Evolutionary conservation across 73 alveolate genomes (phyloP).

Genomic region (Paramecium caudatum): DNA sequence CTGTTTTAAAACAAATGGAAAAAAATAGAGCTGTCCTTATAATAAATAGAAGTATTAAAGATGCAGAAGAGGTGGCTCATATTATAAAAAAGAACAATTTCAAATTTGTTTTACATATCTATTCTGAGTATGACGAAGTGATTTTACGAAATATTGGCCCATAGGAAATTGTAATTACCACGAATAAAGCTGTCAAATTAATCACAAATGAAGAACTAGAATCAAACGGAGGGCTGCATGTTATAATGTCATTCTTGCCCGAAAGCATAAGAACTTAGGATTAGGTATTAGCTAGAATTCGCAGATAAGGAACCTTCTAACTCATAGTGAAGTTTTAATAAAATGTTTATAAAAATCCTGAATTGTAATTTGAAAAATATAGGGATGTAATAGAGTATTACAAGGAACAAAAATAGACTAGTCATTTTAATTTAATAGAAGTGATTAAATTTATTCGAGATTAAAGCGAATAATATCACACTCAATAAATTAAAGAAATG

Average conservation of each 20-base stretch:
- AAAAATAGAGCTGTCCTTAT: constrained; percentile 12
- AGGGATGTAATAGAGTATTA: background rate
- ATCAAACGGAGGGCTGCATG: constrained; percentile 9
- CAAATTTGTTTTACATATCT: background rate
- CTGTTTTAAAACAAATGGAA: background rate
- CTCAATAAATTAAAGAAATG: background rate
- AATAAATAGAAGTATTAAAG: background rate
- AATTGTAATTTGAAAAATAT: background rate
- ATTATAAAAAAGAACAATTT: background rate
- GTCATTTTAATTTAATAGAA: background rate
- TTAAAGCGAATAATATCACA: background rate
- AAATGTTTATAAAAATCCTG: background rate
- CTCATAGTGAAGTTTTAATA: background rate
- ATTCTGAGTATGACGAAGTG: background rate
- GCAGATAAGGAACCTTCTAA: background rate
- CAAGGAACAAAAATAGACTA: background rate
- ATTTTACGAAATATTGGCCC: background rate
- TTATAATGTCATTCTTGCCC: background rate
- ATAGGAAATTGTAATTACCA: background rate
- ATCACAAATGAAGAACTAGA: background rate
- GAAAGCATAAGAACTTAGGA: background rate
- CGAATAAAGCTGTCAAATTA: background rate
- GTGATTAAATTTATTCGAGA: background rate
- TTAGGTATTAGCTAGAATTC: background rate
- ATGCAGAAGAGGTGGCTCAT: background rate